Percentiles rank a stretch among this genome's conserved stretches.
Conservation (phyloP, 805 yeast species). For the Martiniozyma abietophila region DNA sequence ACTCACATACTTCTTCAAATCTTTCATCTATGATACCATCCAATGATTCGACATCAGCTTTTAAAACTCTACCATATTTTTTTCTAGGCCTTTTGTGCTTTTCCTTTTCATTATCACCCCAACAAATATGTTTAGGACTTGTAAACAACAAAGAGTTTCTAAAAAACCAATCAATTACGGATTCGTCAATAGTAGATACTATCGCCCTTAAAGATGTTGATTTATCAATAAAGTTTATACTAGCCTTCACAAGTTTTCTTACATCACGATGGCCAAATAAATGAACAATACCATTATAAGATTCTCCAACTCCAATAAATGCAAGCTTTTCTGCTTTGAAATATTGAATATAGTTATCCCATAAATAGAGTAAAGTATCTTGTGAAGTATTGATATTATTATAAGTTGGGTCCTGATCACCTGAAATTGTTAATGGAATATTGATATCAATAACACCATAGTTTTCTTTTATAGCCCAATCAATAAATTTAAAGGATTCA, state of each 20-base stretch:
- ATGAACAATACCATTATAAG: conserved; percentile 81
- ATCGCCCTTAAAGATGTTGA: conserved; percentile 63
- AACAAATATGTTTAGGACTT: conserved; percentile 63
- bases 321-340: conserved; percentile 64
- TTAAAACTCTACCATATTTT: conserved; percentile 83
- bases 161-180: conserved; percentile 85
- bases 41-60: conserved; percentile 63
- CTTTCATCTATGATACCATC: conserved; percentile 71
- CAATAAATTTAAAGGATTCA: conserved; percentile 58
- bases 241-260: conserved; percentile 54
- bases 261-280: conserved; percentile 76
- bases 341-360: conserved; percentile 86
- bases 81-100: conserved; percentile 66
- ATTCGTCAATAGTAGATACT: conserved; percentile 83
- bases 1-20: conserved; percentile 79
- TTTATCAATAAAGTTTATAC: conserved; percentile 60
- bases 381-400: conserved; percentile 63
- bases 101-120: conserved; percentile 41
- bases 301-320: conserved; percentile 83
- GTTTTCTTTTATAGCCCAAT: conserved; percentile 50
- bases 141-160: conserved; percentile 79
- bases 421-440: conserved; percentile 51
- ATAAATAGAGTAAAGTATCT: conserved; percentile 66
- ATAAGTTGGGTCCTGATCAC: conserved; percentile 40
- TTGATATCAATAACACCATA: conserved; percentile 81